Conservation (phyloP, 2,329 filamentous ascomycete species). For the Exophiala spinifera region DNA sequence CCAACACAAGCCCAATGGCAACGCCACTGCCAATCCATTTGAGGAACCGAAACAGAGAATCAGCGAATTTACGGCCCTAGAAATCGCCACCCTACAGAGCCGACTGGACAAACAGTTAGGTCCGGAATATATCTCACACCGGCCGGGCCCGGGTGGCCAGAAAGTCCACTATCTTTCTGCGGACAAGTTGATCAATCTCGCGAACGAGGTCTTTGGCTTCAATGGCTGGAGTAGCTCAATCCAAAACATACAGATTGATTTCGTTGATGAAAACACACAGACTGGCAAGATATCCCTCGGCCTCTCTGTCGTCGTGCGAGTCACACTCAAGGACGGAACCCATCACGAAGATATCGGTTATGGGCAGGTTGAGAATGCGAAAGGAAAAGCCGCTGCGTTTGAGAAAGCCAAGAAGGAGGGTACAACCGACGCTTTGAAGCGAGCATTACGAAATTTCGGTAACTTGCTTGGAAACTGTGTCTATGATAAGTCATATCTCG, state of each 20-base stretch:
- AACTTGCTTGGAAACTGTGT: constrained; percentile 98
- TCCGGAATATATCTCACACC: constrained; percentile 89
- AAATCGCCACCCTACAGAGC: constrained; percentile 83
- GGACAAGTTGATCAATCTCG: constrained; percentile 92
- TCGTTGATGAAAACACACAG: constrained; percentile 77
- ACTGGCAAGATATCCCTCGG: constrained; percentile 79
- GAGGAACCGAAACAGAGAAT: constrained; percentile 66
- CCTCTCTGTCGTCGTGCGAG: constrained; percentile 82
- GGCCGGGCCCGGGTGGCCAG: constrained; percentile 75
- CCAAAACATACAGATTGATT: constrained; percentile 90
- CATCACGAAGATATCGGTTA: constrained; percentile 98
- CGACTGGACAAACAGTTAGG: constrained; percentile 90
- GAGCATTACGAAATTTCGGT: constrained; percentile 85
- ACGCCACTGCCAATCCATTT: constrained; percentile 67
- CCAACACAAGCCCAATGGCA: constrained; percentile 29
- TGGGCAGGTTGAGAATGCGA: constrained; percentile 92
- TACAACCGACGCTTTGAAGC: constrained; percentile 89
- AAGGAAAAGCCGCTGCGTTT: constrained; percentile 90
- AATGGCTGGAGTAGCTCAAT: constrained; percentile 98
- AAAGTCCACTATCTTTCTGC: constrained; percentile 94
- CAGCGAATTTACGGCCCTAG: constrained; percentile 78
- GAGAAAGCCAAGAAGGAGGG: constrained; percentile 99
- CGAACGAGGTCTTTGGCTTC: constrained; percentile 94
- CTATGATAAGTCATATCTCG: constrained; percentile 92
- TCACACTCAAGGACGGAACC: constrained; percentile 89